Evolutionary conservation across 2,329 filamentous ascomycete genomes (phyloP).

Genomic region (Fusarium xylarioides): DNA sequence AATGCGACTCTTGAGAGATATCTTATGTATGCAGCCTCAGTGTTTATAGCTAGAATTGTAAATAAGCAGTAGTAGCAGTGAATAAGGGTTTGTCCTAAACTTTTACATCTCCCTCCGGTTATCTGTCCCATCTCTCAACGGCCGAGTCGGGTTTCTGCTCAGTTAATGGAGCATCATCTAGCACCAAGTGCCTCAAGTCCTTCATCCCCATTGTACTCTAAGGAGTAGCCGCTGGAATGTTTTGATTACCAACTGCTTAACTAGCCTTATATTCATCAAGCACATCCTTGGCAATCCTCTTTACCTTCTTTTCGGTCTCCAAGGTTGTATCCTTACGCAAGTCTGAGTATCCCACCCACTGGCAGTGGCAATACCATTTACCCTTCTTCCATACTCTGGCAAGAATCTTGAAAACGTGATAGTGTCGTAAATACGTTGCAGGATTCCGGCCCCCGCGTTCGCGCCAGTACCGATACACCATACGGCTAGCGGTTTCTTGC

Average conservation of each 20-base stretch:
- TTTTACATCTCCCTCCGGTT: rapidly evolving
- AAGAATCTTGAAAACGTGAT: background rate
- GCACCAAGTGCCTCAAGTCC: rapidly evolving
- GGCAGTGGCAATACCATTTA: background rate
- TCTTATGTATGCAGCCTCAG: rapidly evolving
- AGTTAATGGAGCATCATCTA: rapidly evolving
- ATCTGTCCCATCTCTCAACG: rapidly evolving
- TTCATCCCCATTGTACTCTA: rapidly evolving
- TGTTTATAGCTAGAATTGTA: rapidly evolving
- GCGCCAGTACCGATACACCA: background rate
- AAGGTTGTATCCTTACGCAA: rapidly evolving
- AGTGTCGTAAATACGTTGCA: background rate
- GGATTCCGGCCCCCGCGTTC: background rate
- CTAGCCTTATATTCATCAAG: background rate
- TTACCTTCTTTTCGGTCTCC: background rate
- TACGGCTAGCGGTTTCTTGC: background rate
- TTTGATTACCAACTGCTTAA: rapidly evolving
- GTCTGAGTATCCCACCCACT: background rate
- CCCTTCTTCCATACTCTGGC: background rate
- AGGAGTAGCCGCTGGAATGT: rapidly evolving
- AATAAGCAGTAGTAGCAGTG: background rate
- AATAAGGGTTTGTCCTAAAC: background rate
- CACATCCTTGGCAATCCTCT: background rate
- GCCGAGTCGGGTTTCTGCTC: too few relatives aligned
- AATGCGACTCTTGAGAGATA: rapidly evolving